Conservation (phyloP, 2,329 filamentous ascomycete genomes). For the Botryosphaeria dothidea region DNA sequence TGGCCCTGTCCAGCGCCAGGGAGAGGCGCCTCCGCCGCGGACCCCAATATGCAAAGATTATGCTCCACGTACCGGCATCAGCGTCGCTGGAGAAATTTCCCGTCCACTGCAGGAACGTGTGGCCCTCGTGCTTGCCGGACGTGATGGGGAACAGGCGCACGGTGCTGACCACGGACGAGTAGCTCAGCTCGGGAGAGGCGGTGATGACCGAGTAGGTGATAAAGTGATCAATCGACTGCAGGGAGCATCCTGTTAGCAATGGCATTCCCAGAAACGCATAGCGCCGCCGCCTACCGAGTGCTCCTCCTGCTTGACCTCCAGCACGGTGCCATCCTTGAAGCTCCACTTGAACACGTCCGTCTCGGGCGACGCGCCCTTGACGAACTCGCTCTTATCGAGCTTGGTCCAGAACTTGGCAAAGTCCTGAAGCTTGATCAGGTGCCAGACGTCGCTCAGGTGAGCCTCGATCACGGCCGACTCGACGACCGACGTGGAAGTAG, state of each 20-base stretch:
- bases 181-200: slow-evolving; percentile 63
- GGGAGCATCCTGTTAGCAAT: neutral
- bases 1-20: neutral
- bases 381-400: slow-evolving; percentile 62
- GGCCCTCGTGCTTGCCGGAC: slow-evolving; percentile 63
- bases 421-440: slow-evolving; percentile 71
- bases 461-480: slow-evolving; percentile 70
- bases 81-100: slow-evolving; percentile 71
- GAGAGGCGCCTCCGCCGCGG: neutral
- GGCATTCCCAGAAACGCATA: slow-evolving; percentile 4
- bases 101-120: slow-evolving; percentile 69
- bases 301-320: slow-evolving; percentile 76
- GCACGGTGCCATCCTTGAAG: slow-evolving; percentile 68
- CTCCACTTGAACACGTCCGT: slow-evolving; percentile 69
- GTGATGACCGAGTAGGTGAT: slow-evolving; percentile 74
- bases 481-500: slow-evolving; percentile 65
- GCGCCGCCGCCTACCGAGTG: slow-evolving; percentile 57
- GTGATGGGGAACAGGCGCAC: slow-evolving; percentile 67
- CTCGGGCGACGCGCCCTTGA: slow-evolving; percentile 64
- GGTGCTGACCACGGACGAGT: slow-evolving; percentile 67
- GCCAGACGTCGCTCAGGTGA: slow-evolving; percentile 68
- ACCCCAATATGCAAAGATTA: neutral
- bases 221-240: slow-evolving; percentile 68
- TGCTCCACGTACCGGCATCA: slow-evolving; percentile 60
- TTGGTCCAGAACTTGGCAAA: slow-evolving; percentile 68